Conservation (phyloP, 257 asterid species). For the Solanum medicagineum region DNA sequence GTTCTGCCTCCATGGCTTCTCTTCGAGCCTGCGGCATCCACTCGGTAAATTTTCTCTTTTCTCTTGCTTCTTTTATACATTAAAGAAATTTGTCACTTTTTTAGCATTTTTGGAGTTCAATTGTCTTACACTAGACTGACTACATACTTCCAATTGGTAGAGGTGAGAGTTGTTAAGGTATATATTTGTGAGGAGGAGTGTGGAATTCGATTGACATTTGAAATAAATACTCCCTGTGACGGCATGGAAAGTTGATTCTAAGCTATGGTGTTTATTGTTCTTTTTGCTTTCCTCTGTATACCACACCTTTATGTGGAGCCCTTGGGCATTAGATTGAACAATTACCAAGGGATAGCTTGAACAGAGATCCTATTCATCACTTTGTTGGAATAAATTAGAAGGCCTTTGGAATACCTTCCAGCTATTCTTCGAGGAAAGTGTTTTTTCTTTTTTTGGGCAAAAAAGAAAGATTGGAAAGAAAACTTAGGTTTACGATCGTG, state of each 20-base stretch:
- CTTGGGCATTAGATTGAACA: not conserved
- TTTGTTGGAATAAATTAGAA: not conserved
- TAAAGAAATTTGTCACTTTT: not conserved
- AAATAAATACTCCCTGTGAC: not conserved
- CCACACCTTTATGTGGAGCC: not conserved
- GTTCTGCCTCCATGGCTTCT: slow-evolving; percentile 45
- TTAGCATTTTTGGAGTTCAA: not conserved
- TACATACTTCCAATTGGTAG: not conserved
- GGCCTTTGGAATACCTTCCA: not conserved
- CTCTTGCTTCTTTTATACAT: not conserved
- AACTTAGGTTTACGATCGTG: not conserved
- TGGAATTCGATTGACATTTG: not conserved
- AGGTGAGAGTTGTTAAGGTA: not conserved
- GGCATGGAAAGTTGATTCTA: not conserved
- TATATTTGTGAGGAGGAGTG: not conserved
- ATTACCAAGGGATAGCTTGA: not conserved
- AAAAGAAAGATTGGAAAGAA: not conserved
- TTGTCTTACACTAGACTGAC: not conserved
- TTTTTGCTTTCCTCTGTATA: not conserved
- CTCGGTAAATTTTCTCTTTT: slow-evolving; percentile 24
- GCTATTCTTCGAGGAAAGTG: not conserved
- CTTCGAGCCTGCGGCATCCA: slow-evolving; percentile 46
- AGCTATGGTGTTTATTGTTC: not conserved
- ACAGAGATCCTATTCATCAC: not conserved
- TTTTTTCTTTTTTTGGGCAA: not conserved